Conservation (phyloP, 768 basidiomycete genomes). For the Trametes elegans region DNA sequence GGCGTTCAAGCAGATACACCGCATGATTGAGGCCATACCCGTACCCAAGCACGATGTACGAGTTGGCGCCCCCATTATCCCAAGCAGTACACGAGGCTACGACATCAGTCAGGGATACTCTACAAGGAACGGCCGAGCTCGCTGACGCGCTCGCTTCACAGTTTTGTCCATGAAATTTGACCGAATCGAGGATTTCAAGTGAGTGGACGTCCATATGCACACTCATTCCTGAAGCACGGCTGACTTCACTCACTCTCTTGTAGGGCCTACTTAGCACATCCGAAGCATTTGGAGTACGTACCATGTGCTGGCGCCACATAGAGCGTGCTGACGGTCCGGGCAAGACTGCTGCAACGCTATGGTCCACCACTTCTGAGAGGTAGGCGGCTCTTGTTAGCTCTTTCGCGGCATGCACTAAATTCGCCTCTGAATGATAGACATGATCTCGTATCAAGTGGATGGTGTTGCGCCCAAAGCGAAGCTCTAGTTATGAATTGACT, state of each 20-base stretch:
- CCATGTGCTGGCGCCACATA: not conserved
- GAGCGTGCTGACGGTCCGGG: too few species aligned
- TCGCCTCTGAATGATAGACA: not conserved
- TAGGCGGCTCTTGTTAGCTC: not conserved
- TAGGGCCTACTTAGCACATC: slow-evolving; percentile 10
- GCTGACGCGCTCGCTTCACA: not conserved
- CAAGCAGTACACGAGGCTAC: slow-evolving; percentile 1
- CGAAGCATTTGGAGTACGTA: slow-evolving; percentile 8
- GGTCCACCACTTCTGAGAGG: slow-evolving; percentile 1
- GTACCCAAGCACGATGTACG: slow-evolving; percentile 7
- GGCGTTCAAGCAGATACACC: slow-evolving; percentile 6
- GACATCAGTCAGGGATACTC: slow-evolving; percentile 1
- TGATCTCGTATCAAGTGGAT: slow-evolving; percentile 13
- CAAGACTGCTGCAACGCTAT: slow-evolving; percentile 1
- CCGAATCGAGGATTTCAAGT: slow-evolving; percentile 5
- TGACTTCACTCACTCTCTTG: not conserved
- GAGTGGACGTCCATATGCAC: not conserved
- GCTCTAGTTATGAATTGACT: not conserved
- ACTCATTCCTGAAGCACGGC: too few species aligned
- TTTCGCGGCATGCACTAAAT: too few species aligned
- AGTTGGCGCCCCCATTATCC: slow-evolving; percentile 6
- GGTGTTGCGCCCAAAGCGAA: slow-evolving; percentile 3
- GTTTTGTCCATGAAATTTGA: slow-evolving; percentile 12
- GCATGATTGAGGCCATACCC: slow-evolving; percentile 3
- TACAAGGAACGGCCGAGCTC: not conserved